These are phyloP conservation scores for Starmera pachycereana DNA, from an alignment of 805 yeast genomes.

Conservation along the genomic window DNA sequence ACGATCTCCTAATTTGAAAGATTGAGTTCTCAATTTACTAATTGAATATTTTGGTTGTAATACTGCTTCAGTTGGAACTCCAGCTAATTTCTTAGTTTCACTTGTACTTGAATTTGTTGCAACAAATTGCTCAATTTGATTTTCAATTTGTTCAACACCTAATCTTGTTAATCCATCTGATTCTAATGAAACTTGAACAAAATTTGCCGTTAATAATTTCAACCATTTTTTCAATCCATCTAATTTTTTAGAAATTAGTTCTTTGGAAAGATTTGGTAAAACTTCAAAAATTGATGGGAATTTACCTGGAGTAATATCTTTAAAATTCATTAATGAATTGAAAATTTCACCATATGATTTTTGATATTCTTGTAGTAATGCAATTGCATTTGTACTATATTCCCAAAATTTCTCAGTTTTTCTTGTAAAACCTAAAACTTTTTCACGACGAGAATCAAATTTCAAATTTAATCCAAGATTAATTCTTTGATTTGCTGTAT, in stretches of 20 bases:
- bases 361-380: constrained; percentile 52
- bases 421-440: constrained; percentile 82
- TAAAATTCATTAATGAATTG: constrained; percentile 20
- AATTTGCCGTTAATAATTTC: constrained; percentile 39
- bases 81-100: constrained; percentile 50
- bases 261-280: constrained; percentile 25
- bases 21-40: constrained; percentile 62
- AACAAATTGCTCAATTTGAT: constrained; percentile 36
- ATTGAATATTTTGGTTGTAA: constrained; percentile 66
- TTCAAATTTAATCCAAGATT: constrained; percentile 82
- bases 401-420: constrained; percentile 67
- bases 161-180: constrained; percentile 67
- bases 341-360: constrained; percentile 54
- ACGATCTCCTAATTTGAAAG: constrained; percentile 81
- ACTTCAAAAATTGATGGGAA: constrained; percentile 22
- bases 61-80: constrained; percentile 79
- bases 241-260: constrained; percentile 18
- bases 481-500: constrained; percentile 36
- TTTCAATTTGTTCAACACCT: constrained; percentile 60
- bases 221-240: constrained; percentile 29
- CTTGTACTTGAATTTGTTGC: constrained; percentile 30
- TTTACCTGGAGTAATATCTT: constrained; percentile 16
- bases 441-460: constrained; percentile 66
- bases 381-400: constrained; percentile 65
- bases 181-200: constrained; percentile 61